These are phyloP conservation scores for Sphaerosporella brunnea DNA, from an alignment of 495 filamentous ascomycete species.

Conservation along the genomic window DNA sequence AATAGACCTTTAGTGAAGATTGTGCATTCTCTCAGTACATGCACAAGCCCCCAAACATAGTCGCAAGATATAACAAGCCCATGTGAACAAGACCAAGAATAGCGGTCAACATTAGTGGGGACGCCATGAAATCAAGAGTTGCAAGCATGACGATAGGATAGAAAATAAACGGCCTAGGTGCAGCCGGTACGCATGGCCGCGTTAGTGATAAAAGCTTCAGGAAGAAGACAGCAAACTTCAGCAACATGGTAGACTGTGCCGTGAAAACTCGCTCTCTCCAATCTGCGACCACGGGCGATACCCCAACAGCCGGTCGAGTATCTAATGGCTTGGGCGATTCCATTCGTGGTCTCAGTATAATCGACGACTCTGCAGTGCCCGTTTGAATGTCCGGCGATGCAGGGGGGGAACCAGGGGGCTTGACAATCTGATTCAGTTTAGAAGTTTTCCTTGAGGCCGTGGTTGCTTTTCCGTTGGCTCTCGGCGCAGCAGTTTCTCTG, in stretches of 20 bases:
- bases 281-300: not conserved
- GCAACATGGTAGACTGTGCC: slow-evolving; percentile 22
- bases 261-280: not conserved
- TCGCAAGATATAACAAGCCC: not conserved
- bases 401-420: not conserved
- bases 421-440: not conserved
- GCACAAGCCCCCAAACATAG: not conserved
- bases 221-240: slow-evolving; percentile 36
- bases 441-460: not conserved
- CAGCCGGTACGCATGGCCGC: slow-evolving; percentile 44
- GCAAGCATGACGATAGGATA: slow-evolving; percentile 46
- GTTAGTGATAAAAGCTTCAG: slow-evolving; percentile 37
- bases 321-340: slow-evolving; percentile 12
- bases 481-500: not conserved
- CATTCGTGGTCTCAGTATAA: slow-evolving; percentile 43
- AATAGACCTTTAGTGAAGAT: too few species aligned
- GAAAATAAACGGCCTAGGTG: slow-evolving; percentile 38
- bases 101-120: not conserved
- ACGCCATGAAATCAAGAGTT: slow-evolving; percentile 31
- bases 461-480: not conserved
- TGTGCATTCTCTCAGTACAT: slow-evolving; percentile 1
- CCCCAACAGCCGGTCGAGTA: not conserved
- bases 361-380: slow-evolving; percentile 24
- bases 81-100: not conserved
- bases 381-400: not conserved